Evolutionary conservation across 2,329 filamentous ascomycete genomes (phyloP).

Genomic region (Dothistroma septosporum): DNA sequence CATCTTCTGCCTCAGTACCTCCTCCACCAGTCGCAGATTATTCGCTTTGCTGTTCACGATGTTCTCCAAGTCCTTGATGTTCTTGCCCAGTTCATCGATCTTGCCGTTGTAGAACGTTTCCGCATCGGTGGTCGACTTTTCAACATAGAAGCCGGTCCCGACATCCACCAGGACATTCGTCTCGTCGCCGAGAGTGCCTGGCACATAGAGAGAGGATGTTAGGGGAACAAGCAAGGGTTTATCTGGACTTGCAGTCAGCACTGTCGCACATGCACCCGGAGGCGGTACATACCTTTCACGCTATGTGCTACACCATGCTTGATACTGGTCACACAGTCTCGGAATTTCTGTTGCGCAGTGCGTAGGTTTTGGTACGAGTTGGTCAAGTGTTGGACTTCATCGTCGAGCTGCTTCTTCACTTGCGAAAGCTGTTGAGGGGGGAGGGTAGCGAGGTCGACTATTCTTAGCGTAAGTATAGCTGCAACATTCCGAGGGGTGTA

Average conservation of each 20-base stretch:
- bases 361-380: conserved; percentile 85
- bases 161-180: conserved; percentile 84
- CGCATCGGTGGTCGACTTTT: conserved; percentile 68
- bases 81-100: conserved; percentile 61
- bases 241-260: conserved; percentile 35
- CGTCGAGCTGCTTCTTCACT: conserved; percentile 93
- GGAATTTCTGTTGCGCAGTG: conserved; percentile 85
- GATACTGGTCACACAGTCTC: conserved; percentile 80
- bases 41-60: conserved; percentile 72
- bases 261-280: background rate
- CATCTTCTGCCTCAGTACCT: conserved; percentile 57
- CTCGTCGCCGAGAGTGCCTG: conserved; percentile 69
- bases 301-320: conserved; percentile 40
- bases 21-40: conserved; percentile 82
- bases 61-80: conserved; percentile 63
- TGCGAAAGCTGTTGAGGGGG: conserved; percentile 79
- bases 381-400: conserved; percentile 92
- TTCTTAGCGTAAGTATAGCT: conserved; percentile 10
- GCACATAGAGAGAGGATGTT: conserved; percentile 91
- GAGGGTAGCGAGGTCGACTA: conserved; percentile 70
- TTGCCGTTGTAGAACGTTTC: conserved; percentile 65
- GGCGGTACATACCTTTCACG: conserved; percentile 31
- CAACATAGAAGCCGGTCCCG: conserved; percentile 89
- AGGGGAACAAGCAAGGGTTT: conserved; percentile 80
- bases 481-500: background rate